Conservation (phyloP, 495 filamentous ascomycete species). For the Penicillium cosmopolitanum region DNA sequence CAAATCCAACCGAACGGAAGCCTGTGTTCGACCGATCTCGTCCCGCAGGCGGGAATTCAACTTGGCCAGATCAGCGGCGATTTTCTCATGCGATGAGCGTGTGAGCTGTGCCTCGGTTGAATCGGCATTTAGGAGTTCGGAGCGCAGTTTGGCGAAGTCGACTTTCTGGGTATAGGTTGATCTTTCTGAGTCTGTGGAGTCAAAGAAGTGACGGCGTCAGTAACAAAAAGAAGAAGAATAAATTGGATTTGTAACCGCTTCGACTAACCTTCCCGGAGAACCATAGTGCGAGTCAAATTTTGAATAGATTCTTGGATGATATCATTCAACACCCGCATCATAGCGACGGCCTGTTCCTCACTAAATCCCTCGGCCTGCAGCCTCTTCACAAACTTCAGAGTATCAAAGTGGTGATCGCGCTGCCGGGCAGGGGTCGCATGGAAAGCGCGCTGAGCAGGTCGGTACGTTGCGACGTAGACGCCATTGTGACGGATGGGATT, state of each 20-base stretch:
- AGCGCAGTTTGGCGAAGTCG: conserved; percentile 97
- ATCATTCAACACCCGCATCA: conserved; percentile 97
- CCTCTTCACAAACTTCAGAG: conserved; percentile 92
- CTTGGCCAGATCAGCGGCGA: conserved; percentile 93
- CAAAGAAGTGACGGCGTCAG: no score
- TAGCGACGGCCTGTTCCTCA: conserved; percentile 90
- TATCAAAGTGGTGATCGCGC: conserved; percentile 96
- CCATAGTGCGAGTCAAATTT: conserved; percentile 98
- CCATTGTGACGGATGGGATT: conserved; percentile 50
- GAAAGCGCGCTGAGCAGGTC: conserved; percentile 60
- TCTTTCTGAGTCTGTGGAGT: conserved; percentile 50
- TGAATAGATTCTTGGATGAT: conserved; percentile 98
- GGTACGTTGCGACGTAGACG: conserved; percentile 50
- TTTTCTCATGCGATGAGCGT: conserved; percentile 84
- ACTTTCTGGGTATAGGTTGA: conserved; percentile 98
- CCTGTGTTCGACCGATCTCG: conserved; percentile 92
- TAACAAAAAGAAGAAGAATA: no score
- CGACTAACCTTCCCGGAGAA: conserved; percentile 77
- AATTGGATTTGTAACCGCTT: neutral
- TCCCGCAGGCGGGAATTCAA: conserved; percentile 85
- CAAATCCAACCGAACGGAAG: conserved; percentile 85
- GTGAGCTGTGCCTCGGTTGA: conserved; percentile 88
- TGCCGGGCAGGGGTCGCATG: conserved; percentile 62
- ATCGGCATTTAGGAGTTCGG: conserved; percentile 88
- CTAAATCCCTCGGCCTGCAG: conserved; percentile 91